phyloP scores from a whole-genome alignment of 1,284 basidiomycete species.

The Ceratorhiza oryzae-sativae region DNA sequence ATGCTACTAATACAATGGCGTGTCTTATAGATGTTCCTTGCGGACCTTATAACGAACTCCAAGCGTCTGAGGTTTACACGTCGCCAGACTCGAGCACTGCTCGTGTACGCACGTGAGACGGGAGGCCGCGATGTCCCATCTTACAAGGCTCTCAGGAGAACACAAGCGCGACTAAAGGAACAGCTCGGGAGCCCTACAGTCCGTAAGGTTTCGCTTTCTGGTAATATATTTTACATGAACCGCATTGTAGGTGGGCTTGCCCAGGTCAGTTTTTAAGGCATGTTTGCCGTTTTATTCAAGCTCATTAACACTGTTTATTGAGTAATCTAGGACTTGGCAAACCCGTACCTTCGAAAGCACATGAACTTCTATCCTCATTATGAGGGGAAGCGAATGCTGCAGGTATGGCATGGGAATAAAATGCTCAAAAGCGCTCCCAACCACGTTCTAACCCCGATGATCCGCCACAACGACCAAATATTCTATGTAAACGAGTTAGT shows the following conservation, averaged over 20 bases:
- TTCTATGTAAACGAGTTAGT: conserved; percentile 9
- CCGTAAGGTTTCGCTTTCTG: neutral
- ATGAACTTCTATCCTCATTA: conserved; percentile 28
- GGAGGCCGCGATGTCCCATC: neutral
- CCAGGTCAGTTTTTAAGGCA: neutral
- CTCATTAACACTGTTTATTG: neutral
- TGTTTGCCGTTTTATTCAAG: neutral
- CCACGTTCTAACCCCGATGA: neutral
- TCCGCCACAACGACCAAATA: neutral
- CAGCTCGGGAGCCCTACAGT: neutral
- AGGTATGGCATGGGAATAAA: conserved; percentile 31
- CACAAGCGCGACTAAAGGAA: neutral
- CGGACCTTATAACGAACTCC: conserved; percentile 7
- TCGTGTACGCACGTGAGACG: neutral
- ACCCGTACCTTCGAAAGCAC: conserved; percentile 27
- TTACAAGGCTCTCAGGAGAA: neutral
- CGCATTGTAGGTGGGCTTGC: neutral
- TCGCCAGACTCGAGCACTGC: neutral
- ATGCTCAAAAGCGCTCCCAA: neutral
- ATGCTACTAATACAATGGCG: neutral
- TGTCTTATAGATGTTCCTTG: conserved; percentile 5
- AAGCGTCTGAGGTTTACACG: neutral
- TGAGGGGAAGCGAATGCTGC: conserved; percentile 5
- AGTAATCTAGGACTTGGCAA: conserved; percentile 32
- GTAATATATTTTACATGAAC: conserved; percentile 15